A percentile compares a stretch with the other conserved stretches of the same genome.
Conservation (phyloP, 2,329 filamentous ascomycete species). For the Fusarium nematophilum region DNA sequence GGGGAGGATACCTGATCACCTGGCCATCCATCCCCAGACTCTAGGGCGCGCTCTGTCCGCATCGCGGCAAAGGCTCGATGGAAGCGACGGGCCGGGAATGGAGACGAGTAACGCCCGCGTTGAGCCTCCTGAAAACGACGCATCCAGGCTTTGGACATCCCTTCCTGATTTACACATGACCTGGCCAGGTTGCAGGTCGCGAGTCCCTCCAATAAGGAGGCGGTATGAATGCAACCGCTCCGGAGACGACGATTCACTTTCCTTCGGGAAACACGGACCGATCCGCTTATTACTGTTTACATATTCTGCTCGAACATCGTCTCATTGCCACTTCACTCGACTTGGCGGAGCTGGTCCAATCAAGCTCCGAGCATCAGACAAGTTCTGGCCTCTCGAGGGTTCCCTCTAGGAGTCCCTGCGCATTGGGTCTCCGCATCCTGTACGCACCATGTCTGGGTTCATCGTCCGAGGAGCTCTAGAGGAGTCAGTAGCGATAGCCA, state of each 20-base stretch:
- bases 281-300: neutral
- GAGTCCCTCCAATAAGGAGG: constrained; percentile 26
- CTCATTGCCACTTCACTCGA: constrained; percentile 11
- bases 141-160: neutral
- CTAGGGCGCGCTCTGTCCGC: constrained; percentile 6
- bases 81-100: constrained; percentile 37
- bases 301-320: constrained; percentile 4
- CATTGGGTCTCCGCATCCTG: constrained; percentile 8
- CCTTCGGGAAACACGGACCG: constrained; percentile 35
- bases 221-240: constrained; percentile 26
- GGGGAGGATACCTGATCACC: constrained; percentile 15
- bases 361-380: constrained; percentile 7
- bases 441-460: constrained; percentile 9
- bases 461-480: neutral
- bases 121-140: constrained; percentile 14
- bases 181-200: neutral
- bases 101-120: constrained; percentile 3
- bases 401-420: constrained; percentile 12
- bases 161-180: neutral
- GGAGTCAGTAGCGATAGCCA: constrained; percentile 2
- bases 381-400: constrained; percentile 1
- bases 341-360: constrained; percentile 15
- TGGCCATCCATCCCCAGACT: constrained; percentile 18
- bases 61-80: constrained; percentile 19
- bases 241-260: constrained; percentile 18